Evolutionary conservation across 257 asterid species (phyloP), one percentile per base, ranked within the genome.

Genomic region (Marsdenia floribunda): DNA sequence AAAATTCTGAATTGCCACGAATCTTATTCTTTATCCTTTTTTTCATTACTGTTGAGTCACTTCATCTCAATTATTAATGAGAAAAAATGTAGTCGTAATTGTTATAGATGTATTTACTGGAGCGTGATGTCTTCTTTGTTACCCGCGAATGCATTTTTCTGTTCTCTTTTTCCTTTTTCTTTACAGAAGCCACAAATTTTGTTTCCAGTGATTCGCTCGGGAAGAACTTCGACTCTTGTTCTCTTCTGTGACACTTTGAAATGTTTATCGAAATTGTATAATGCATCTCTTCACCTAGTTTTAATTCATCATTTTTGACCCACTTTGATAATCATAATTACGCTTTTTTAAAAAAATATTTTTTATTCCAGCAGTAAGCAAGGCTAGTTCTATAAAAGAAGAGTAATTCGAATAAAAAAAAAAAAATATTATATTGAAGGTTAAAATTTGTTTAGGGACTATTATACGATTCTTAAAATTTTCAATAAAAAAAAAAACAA

Each of bases 1-100:
- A 79, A 37, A 44, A 53, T 78, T 44, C 55, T 73, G 78, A 53
- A 79, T 26, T 70, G 44, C 70, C 68, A 72, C 74, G 47, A 40
- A 40, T 75, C 78, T 37, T 75, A 71, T 68, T 78, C 80, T 57
- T 71, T 78, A 24, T 35, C 70, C 68, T 38, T 38, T 29, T 66
- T 66, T 10, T 44, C 50, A 9, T 6, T 66, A 49, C 50, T 66
- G 16, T 38, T 13, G 4, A 19, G 7, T 19, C 52, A 16, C 52
- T 66, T 38, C 13, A 18, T 66, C 6, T 38, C 71, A 66, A 16
- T 38, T 38, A 66, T 38, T 18, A 8, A 66, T 40, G 52, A 19
- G 15, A 37, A 64, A 18, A n/a, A 10, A 59, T 44, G 42, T 59
- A 73, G 46, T 61, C 19, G 18, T 61, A 24, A 18, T 49, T 26